These are phyloP conservation scores for Sicyos baderoa DNA, from an alignment of 306 rosid genomes.

Conservation along the genomic window DNA sequence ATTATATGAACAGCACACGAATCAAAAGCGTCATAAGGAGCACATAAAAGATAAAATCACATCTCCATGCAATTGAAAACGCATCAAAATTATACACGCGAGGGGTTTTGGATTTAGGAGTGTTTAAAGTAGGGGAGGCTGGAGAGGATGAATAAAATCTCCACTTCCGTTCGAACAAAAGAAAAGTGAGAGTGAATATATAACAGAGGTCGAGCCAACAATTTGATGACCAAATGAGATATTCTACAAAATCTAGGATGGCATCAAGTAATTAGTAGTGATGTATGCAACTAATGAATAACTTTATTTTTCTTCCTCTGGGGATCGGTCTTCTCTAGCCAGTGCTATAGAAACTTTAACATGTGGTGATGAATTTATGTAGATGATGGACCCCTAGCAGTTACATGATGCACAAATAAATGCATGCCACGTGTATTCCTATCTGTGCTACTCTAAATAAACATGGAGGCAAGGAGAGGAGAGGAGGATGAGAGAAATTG, in stretches of 20 bases:
- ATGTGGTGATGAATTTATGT: background rate
- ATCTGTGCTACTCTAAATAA: conserved; percentile 17
- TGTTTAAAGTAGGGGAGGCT: background rate
- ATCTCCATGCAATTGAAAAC: conserved; percentile 2
- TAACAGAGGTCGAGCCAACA: background rate
- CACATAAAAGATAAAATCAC: background rate
- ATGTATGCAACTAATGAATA: background rate
- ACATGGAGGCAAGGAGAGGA: conserved; percentile 17
- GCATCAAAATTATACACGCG: background rate
- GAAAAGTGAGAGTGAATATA: background rate
- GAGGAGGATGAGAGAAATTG: conserved; percentile 11
- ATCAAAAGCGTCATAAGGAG: background rate
- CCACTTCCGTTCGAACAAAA: background rate
- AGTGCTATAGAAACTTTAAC: conserved; percentile 3
- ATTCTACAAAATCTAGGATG: background rate
- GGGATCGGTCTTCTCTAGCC: background rate
- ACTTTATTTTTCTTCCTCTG: background rate
- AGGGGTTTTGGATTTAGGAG: background rate
- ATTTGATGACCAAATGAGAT: background rate
- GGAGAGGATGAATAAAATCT: too few species aligned
- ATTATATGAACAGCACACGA: background rate
- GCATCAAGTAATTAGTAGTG: conserved; percentile 10
- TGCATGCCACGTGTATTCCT: conserved; percentile 22
- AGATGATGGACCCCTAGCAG: conserved; percentile 11
- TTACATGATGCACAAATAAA: conserved; percentile 19